These are phyloP conservation scores for Capsicum baccatum DNA, from an alignment of 257 asterid species.

Conservation along the genomic window DNA sequence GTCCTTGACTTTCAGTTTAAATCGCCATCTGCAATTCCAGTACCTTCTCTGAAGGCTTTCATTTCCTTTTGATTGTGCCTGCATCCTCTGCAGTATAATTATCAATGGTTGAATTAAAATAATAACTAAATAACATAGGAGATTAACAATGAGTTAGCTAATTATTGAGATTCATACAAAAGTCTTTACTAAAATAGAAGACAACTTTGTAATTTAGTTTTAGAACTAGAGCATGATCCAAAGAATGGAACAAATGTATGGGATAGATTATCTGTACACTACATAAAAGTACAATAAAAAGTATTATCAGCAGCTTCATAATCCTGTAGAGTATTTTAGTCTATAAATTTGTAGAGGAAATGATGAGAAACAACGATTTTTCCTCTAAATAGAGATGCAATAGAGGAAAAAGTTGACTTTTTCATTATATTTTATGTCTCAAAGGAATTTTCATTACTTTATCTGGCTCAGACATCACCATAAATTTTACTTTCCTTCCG, in stretches of 20 bases:
- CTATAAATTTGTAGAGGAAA: not conserved
- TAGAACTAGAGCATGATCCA: conserved; percentile 11
- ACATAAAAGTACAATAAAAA: not conserved
- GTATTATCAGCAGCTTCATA: not conserved
- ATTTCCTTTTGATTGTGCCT: conserved; percentile 67
- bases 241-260: conserved; percentile 15
- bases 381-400: conserved; percentile 14
- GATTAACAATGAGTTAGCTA: not conserved
- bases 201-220: conserved; percentile 4
- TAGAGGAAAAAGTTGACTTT: not conserved
- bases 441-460: not conserved
- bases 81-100: conserved; percentile 70
- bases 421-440: not conserved
- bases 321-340: not conserved
- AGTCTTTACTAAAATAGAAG: conserved; percentile 19
- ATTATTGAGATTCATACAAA: not conserved
- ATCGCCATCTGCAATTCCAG: conserved; percentile 43
- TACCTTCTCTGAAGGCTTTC: conserved; percentile 77
- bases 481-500: conserved; percentile 18
- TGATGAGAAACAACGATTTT: not conserved
- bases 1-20: too few relatives aligned
- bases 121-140: not conserved
- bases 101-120: conserved; percentile 47
- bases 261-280: not conserved
- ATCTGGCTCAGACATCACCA: not conserved